phyloP scores from a whole-genome alignment of 2,329 filamentous ascomycete species.

The Endoconidiophora laricicola region DNA sequence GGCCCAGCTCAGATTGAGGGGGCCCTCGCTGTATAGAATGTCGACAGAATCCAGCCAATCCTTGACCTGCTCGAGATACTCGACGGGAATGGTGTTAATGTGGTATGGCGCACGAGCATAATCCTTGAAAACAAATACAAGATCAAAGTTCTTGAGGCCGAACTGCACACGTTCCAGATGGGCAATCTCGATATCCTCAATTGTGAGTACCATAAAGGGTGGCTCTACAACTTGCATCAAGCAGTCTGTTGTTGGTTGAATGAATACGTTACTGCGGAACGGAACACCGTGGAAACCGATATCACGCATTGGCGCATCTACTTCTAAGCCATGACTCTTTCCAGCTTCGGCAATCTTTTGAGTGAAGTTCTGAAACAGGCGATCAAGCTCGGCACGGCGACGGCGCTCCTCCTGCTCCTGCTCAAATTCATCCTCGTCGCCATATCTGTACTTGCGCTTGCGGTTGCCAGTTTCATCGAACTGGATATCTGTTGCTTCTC shows the following conservation, averaged over 20 bases:
- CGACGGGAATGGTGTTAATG: constrained; percentile 95
- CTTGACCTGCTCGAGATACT: constrained; percentile 86
- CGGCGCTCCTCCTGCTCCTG: constrained; percentile 93
- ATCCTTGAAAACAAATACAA: constrained; percentile 97
- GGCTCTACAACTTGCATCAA: constrained; percentile 93
- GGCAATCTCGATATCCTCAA: constrained; percentile 90
- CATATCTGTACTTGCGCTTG: constrained; percentile 93
- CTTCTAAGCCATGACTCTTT: constrained; percentile 75
- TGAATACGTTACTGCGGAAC: constrained; percentile 84
- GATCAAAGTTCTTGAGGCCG: constrained; percentile 95
- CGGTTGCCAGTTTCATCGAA: constrained; percentile 98
- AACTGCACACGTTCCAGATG: constrained; percentile 94
- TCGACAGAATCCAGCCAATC: constrained; percentile 95
- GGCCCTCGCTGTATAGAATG: constrained; percentile 85
- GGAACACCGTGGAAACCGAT: constrained; percentile 95
- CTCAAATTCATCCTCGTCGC: constrained; percentile 97
- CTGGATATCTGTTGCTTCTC: constrained; percentile 94
- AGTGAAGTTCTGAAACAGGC: constrained; percentile 88
- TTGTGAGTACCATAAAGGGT: constrained; percentile 86
- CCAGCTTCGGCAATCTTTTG: constrained; percentile 96
- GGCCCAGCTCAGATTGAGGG: constrained; percentile 94
- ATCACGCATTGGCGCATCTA: constrained; percentile 93
- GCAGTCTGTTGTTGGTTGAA: constrained; percentile 92
- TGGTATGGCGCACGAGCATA: constrained; percentile 81
- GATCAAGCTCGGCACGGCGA: constrained; percentile 78